These are phyloP conservation scores for Mycena sanguinolenta DNA, from an alignment of 768 basidiomycete genomes.

Conservation along the genomic window DNA sequence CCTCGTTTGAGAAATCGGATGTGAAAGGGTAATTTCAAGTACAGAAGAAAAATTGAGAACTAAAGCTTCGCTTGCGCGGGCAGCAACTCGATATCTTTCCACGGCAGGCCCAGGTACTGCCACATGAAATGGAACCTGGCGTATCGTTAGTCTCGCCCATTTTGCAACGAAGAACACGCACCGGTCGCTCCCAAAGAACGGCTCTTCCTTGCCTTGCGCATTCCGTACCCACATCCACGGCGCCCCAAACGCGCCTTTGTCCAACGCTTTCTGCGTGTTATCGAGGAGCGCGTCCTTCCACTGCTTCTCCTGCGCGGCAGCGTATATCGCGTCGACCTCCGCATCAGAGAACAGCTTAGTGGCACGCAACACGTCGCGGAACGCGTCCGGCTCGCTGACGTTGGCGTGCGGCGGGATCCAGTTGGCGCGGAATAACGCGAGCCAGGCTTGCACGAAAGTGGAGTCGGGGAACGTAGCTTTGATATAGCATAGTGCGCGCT, in stretches of 20 bases:
- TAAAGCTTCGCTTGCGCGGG: constrained; percentile 20
- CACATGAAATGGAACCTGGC: constrained; percentile 38
- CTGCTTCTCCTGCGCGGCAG: constrained; percentile 23
- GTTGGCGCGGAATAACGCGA: constrained; percentile 28
- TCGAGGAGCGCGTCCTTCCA: constrained; percentile 35
- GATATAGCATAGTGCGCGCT: constrained; percentile 38
- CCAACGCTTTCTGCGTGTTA: constrained; percentile 36
- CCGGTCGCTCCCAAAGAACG: constrained; percentile 41
- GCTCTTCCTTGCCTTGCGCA: constrained; percentile 34
- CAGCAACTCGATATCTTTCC: constrained; percentile 36
- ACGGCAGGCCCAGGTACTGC: constrained; percentile 36
- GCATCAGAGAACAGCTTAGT: constrained; percentile 28
- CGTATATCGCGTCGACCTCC: constrained; percentile 32
- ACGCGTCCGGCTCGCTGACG: constrained; percentile 19
- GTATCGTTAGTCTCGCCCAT: background rate
- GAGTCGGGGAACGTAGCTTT: constrained; percentile 30
- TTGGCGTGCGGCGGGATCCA: constrained; percentile 35
- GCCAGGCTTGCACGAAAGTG: constrained; percentile 33
- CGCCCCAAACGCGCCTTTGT: constrained; percentile 37
- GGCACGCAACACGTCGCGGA: constrained; percentile 13
- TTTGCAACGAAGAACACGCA: background rate
- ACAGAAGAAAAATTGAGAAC: too few species aligned
- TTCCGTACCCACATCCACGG: constrained; percentile 40
- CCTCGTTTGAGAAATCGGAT: too few species aligned
- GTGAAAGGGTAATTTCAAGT: too few species aligned